phyloP scores from a whole-genome alignment of 1,284 basidiomycete genomes.

The Cryptococcus sp. region DNA sequence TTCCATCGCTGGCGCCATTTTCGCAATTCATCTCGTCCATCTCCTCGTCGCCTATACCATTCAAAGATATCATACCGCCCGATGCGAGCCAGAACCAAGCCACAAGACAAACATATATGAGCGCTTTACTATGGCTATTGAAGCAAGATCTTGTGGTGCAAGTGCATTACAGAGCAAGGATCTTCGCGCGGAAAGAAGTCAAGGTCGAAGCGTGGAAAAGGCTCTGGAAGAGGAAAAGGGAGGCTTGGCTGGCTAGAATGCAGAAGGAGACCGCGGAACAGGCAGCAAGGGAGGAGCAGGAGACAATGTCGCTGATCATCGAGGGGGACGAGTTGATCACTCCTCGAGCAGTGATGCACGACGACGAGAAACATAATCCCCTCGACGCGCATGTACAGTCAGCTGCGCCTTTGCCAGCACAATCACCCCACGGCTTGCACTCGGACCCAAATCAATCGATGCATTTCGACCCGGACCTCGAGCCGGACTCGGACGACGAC shows the following conservation, averaged over 20 bases:
- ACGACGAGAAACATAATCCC: constrained; percentile 6
- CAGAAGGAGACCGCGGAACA: background rate
- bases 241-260: constrained; percentile 31
- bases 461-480: constrained; percentile 39
- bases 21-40: constrained; percentile 71
- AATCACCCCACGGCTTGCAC: constrained; percentile 1
- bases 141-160: constrained; percentile 81
- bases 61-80: constrained; percentile 50
- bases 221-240: constrained; percentile 40
- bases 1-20: constrained; percentile 70
- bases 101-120: constrained; percentile 67
- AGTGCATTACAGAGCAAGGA: constrained; percentile 79
- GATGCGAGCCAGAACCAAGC: constrained; percentile 19
- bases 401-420: constrained; percentile 11
- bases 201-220: constrained; percentile 60
- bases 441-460: constrained; percentile 11
- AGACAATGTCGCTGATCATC: constrained; percentile 3
- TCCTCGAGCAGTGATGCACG: constrained; percentile 22
- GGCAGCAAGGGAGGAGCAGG: background rate
- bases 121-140: constrained; percentile 90
- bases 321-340: constrained; percentile 22
- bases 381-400: constrained; percentile 12
- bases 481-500: constrained; percentile 43
- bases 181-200: constrained; percentile 74
- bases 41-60: constrained; percentile 68